These are phyloP conservation scores for Cordia subcordata DNA, from an alignment of 257 asterid genomes.

Conservation along the genomic window DNA sequence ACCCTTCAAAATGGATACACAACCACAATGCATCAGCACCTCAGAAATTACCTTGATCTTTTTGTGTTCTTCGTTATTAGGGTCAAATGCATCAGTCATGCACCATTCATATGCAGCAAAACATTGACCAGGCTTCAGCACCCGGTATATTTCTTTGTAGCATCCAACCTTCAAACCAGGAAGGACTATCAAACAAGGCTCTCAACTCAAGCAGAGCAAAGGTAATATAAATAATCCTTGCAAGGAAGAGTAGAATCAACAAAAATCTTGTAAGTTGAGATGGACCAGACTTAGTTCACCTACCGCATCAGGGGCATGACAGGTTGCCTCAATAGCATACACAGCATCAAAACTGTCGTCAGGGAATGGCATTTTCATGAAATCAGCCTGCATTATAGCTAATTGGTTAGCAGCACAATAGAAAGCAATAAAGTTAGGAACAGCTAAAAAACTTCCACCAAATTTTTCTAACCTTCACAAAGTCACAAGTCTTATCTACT, in stretches of 20 bases:
- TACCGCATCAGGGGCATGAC: conserved; percentile 98
- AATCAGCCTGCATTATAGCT: conserved; percentile 69
- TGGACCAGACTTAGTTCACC: conserved; percentile 12
- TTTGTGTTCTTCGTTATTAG: conserved; percentile 69
- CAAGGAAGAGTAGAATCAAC: neutral
- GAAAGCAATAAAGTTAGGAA: conserved; percentile 3
- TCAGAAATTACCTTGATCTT: conserved; percentile 63
- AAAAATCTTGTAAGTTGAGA: neutral
- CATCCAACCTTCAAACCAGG: conserved; percentile 66
- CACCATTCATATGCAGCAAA: conserved; percentile 99
- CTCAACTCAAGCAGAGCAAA: neutral
- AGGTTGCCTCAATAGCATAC: conserved; percentile 97
- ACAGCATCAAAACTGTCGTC: conserved; percentile 87
- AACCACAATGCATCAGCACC: neutral
- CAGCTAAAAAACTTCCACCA: neutral
- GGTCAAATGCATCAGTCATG: conserved; percentile 84
- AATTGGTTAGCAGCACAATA: conserved; percentile 14
- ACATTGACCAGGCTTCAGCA: conserved; percentile 93
- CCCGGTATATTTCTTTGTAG: conserved; percentile 85
- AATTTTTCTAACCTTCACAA: conserved; percentile 63
- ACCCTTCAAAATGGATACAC: neutral
- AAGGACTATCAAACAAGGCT: neutral
- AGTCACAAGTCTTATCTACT: conserved; percentile 68
- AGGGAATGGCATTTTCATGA: conserved; percentile 95
- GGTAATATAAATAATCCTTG: neutral